These are phyloP conservation scores for Malus hybrid DNA, from an alignment of 331 rosid genomes.

Conservation along the genomic window DNA sequence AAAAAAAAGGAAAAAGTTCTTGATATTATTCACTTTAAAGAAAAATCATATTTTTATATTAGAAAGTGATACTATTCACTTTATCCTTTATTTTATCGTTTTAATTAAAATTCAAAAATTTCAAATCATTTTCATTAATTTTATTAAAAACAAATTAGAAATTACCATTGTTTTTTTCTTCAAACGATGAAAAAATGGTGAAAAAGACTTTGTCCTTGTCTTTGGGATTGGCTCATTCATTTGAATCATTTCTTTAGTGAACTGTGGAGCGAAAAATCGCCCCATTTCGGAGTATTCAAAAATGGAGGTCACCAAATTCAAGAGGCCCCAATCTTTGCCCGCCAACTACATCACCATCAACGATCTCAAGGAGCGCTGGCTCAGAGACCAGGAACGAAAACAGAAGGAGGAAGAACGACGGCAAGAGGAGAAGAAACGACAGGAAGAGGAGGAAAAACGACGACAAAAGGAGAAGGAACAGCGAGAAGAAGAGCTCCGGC, in stretches of 20 bases:
- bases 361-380: constrained; percentile 55
- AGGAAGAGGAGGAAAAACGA: no score
- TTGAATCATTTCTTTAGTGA: background rate
- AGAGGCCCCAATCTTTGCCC: constrained; percentile 30
- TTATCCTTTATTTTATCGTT: no score
- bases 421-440: constrained; percentile 11
- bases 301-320: constrained; percentile 15
- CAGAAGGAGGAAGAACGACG: constrained; percentile 13
- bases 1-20: no score
- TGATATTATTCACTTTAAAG: no score
- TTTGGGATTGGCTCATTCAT: background rate
- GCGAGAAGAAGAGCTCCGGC: no score
- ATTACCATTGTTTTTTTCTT: background rate
- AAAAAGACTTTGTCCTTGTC: background rate
- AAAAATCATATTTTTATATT: no score
- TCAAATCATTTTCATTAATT: no score
- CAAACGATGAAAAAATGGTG: background rate
- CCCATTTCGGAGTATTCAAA: background rate
- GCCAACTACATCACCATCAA: constrained; percentile 48
- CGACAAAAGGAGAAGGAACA: no score
- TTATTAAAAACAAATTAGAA: no score
- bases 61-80: no score
- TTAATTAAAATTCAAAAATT: no score
- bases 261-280: background rate
- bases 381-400: constrained; percentile 22